Evolutionary conservation across 2,329 filamentous ascomycete species (phyloP), one percentile per base, ranked within the genome.

Genomic region (Aspergillus fischeri): DNA sequence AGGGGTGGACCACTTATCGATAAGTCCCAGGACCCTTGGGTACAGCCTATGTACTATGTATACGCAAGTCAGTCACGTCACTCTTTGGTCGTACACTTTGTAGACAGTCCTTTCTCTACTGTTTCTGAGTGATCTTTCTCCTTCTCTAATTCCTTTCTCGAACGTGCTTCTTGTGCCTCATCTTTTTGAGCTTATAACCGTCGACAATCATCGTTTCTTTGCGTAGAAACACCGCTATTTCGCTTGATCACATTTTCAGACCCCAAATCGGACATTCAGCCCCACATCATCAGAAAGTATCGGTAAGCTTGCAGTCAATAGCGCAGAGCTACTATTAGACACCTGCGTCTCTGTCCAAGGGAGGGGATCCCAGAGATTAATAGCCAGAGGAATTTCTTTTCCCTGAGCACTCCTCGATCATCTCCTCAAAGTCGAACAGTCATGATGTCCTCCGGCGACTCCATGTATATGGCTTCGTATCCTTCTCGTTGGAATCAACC

Each of bases 31-130:
- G 8, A 69, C 73, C 20, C 55, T 44, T 60, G 51, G 48, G 35
- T 41, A 9, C 3, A 29, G 3, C 25, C 25, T 27, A 27, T 27
- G 24, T 25, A 25, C 24, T 24, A 24, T 24, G 32, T 35, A 73
- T 59, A 72, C 75, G n/a, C 60, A 62, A 65, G 59, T 66, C 63
- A 52, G 57, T 65, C 63, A 66, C 63, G 65, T 67, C 65, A 65
- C 62, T 59, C 54, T 58, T 48, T 48, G 51, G 51, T 38, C 11
- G 44, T 69, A 5, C 25, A 61, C 5, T 47, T 17, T 47, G 21
- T 47, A 47, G 44, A 24, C 21, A 27, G 4, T 47, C 20, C 1
- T 25, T 47, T 25, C 21, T 51, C 44, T 25, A 29, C 49, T 32
- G 21, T 21, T 38, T 20, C n/a, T 21, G 20, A 14, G 44, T 24